Evolutionary conservation across 495 filamentous ascomycete genomes (phyloP).

Genomic region (Terfezia boudieri): DNA sequence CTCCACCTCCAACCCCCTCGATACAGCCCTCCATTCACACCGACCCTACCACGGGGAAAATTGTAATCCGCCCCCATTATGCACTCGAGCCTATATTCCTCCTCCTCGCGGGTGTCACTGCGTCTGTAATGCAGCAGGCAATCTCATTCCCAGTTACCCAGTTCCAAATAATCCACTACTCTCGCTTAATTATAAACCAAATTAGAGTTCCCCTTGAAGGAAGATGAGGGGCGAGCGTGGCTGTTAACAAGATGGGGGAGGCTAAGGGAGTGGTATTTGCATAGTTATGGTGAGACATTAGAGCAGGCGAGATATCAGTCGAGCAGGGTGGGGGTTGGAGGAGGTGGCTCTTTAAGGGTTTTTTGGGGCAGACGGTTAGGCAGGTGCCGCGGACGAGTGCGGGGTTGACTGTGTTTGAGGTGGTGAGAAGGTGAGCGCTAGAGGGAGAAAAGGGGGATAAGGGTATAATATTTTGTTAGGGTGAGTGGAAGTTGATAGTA

Average conservation of each 20-base stretch:
- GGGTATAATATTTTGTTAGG: conserved; percentile 8
- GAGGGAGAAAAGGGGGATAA: conserved; percentile 33
- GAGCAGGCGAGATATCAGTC: conserved; percentile 44
- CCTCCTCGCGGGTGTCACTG: conserved; percentile 50
- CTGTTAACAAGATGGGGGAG: conserved; percentile 21
- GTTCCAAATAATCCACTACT: conserved; percentile 58
- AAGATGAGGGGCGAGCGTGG: background rate
- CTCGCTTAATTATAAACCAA: conserved; percentile 44
- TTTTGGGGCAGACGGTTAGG: conserved; percentile 48
- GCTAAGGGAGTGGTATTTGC: conserved; percentile 46
- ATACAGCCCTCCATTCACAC: background rate
- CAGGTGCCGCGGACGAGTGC: conserved; percentile 80
- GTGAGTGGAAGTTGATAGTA: background rate
- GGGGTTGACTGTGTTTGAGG: conserved; percentile 71
- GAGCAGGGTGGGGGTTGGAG: conserved; percentile 38
- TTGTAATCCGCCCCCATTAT: conserved; percentile 61
- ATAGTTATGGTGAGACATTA: conserved; percentile 56
- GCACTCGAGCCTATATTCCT: conserved; percentile 65
- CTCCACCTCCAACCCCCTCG: background rate
- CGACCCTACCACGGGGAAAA: conserved; percentile 16
- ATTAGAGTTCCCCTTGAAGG: conserved; percentile 25
- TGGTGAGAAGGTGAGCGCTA: conserved; percentile 57
- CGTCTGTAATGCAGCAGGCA: conserved; percentile 51
- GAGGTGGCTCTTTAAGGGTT: conserved; percentile 55
- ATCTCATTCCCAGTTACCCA: conserved; percentile 58